These are phyloP conservation scores for Aquilaria agallochum DNA, from an alignment of 441 rosid species.

Conservation along the genomic window DNA sequence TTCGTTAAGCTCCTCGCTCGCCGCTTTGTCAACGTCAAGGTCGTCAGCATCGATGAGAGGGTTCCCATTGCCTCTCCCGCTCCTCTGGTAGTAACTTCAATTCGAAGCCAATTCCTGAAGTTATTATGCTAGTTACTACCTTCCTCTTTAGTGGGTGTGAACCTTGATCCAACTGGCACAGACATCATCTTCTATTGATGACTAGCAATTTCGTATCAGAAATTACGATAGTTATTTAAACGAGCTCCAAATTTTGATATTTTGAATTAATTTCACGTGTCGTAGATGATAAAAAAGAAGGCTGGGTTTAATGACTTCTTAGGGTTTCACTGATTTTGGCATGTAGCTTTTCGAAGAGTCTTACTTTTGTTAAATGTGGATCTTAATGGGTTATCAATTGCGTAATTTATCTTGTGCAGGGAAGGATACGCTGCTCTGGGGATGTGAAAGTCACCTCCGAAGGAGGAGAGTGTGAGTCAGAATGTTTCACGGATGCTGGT, in stretches of 20 bases:
- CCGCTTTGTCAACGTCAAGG: constrained; percentile 59
- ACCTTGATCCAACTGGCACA: no score
- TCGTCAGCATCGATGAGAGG: constrained; percentile 68
- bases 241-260: no score
- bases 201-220: no score
- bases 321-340: not conserved
- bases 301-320: no score
- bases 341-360: not conserved
- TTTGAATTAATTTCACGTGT: no score
- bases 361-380: no score
- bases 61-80: constrained; percentile 46
- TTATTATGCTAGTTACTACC: no score
- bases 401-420: constrained; percentile 35
- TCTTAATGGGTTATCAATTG: no score
- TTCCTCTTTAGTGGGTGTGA: no score
- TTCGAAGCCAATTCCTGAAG: not conserved
- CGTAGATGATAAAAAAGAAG: no score
- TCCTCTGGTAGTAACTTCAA: constrained; percentile 29
- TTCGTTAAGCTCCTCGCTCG: constrained; percentile 54
- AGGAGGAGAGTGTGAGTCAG: constrained; percentile 32
- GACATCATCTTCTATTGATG: no score
- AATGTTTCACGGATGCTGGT: constrained; percentile 66
- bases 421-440: constrained; percentile 33
- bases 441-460: constrained; percentile 31
- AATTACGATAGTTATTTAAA: no score